Evolutionary conservation across 495 filamentous ascomycete genomes (phyloP), one percentile per base, ranked within the genome.

Genomic region (Xylaria palmicola): DNA sequence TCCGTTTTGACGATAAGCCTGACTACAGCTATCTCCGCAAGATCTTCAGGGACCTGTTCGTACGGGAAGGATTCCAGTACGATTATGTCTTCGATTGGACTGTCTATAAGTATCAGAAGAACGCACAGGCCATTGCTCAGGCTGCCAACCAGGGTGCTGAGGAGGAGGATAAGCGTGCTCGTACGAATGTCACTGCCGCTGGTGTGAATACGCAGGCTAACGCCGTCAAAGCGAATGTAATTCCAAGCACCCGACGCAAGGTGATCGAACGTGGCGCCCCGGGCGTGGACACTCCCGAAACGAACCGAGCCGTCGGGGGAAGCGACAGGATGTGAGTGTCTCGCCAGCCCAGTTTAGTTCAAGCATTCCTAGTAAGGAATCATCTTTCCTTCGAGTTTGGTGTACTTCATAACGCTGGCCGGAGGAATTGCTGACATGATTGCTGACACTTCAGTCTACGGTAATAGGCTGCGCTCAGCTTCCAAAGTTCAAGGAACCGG

Each of bases 31-130:
- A 99, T 78, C 91, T 99, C 22, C 91, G 95, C 75, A 99, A 99
- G 89, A 98, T 99, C 79, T 98, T 99, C 90, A 92, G 95, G 56
- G 95, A 99, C 76, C 88, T 99, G 49, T 99, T 99, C 68, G 95
- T 99, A 63, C 93, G 95, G 63, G 95, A 98, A 74, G 94, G 93
- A 26, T 99, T 99, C 87, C 95, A 99, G 78, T 99, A 99, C 72
- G 95, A 99, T 76, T 98, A 99, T 67, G 95, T 99, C 68, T 99
- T 99, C 73, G 95, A 99, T 78, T 99, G 95, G 95, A 99, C 95
- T 60, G 95, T 99, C 71, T 98, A 99, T 85, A 99, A 98, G 85
- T 99, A 99, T 82, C 95, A 98, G 83, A 98, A 98, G 88, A 98
- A 98, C 68, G 91, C 92, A 36, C 89, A 92, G 72, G 90, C 92